These are phyloP conservation scores for Eutrema yunnanense DNA, from an alignment of 345 rosid genomes.

Conservation along the genomic window DNA sequence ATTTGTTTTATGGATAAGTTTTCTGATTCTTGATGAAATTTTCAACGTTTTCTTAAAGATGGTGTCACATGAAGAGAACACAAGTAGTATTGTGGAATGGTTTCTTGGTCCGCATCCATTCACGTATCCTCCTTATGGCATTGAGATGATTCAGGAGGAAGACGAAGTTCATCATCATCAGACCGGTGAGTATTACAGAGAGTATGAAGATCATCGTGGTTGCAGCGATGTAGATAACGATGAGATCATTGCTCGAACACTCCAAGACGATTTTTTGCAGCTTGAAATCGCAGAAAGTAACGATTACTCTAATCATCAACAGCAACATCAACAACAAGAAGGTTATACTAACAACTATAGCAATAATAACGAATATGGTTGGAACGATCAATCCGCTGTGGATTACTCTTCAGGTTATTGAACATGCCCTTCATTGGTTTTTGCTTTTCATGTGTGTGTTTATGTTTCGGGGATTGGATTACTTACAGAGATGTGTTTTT, in stretches of 20 bases:
- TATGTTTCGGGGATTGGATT: not conserved
- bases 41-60: not conserved
- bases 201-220: slow-evolving; percentile 41
- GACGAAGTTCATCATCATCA: slow-evolving; percentile 19
- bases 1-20: slow-evolving; percentile 11
- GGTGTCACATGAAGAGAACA: slow-evolving; percentile 35
- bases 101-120: slow-evolving; percentile 52
- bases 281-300: slow-evolving; percentile 54
- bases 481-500: slow-evolving; percentile 1
- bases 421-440: slow-evolving; percentile 2
- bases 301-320: slow-evolving; percentile 32
- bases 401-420: slow-evolving; percentile 47
- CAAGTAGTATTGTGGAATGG: slow-evolving; percentile 46
- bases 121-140: slow-evolving; percentile 45
- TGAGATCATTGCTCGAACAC: slow-evolving; percentile 74
- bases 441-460: not conserved
- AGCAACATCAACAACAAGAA: slow-evolving; percentile 24
- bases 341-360: slow-evolving; percentile 31
- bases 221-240: slow-evolving; percentile 59
- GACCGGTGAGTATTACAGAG: slow-evolving; percentile 37
- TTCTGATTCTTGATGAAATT: not conserved
- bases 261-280: slow-evolving; percentile 85
- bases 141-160: slow-evolving; percentile 36
- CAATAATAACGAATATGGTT: slow-evolving; percentile 26
- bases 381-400: slow-evolving; percentile 39